These are phyloP conservation scores for Cairneyella variabilis DNA, from an alignment of 495 filamentous ascomycete genomes.

Conservation along the genomic window DNA sequence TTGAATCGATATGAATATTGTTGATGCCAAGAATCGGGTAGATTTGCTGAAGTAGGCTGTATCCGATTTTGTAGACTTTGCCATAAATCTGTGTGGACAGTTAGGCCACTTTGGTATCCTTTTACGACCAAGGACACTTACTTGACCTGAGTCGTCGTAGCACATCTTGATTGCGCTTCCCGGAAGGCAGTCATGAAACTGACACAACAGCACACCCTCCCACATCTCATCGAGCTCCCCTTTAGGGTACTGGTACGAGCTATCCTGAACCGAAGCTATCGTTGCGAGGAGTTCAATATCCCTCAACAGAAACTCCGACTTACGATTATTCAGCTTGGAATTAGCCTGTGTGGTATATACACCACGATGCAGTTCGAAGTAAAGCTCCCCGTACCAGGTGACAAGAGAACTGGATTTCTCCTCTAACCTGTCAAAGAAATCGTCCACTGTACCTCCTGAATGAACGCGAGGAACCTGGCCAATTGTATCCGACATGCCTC, in stretches of 20 bases:
- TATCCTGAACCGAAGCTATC: slow-evolving; percentile 52
- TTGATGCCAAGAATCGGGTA: slow-evolving; percentile 52
- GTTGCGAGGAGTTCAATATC: slow-evolving; percentile 70
- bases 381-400: slow-evolving; percentile 79
- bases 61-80: slow-evolving; percentile 58
- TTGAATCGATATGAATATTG: slow-evolving; percentile 19
- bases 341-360: slow-evolving; percentile 78
- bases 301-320: slow-evolving; percentile 61
- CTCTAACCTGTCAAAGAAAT: slow-evolving; percentile 68
- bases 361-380: slow-evolving; percentile 76
- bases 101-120: not conserved
- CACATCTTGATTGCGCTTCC: slow-evolving; percentile 75
- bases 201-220: slow-evolving; percentile 51
- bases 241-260: slow-evolving; percentile 65
- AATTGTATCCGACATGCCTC: slow-evolving; percentile 62
- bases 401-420: slow-evolving; percentile 56
- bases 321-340: slow-evolving; percentile 72
- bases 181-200: slow-evolving; percentile 76
- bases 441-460: slow-evolving; percentile 70
- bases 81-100: slow-evolving; percentile 49
- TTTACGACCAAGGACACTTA: slow-evolving; percentile 11
- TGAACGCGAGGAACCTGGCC: slow-evolving; percentile 59
- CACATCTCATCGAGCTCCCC: slow-evolving; percentile 69
- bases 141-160: slow-evolving; percentile 66
- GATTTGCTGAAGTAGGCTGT: slow-evolving; percentile 52